Base-by-base conservation (phyloP, 805 yeast species). In the Candida hispaniensis region DNA sequence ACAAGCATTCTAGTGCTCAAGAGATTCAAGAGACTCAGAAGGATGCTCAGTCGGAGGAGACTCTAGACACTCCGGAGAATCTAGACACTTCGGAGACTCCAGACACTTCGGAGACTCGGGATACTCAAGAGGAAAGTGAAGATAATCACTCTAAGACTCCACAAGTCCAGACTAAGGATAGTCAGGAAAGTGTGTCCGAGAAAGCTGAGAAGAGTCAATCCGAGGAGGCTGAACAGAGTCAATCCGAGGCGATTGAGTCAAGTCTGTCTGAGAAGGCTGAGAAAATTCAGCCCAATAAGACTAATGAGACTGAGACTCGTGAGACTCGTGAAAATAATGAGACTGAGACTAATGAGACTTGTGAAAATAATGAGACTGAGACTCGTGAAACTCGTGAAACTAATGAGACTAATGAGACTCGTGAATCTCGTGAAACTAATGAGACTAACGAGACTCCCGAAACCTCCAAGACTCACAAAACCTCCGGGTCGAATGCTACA, bases 21-120 rank as follows among this genome's bases (percentile, higher is more conserved):
- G 14, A 24, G 6, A 33, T 32, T 1, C 23, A 21, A 14, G 28
- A 28, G 23, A 15, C 8, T 1, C 16, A 30, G 17, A 8, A 29
- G 13, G 38, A 21, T 16, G 16, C 41, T 12, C 28, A 18, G 10
- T 38, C 3, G 10, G 32, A 25, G 32, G 12, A 11, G n/a, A 19
- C 16, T 8, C 2, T 13, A 30, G 18, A 13, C 5, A 11, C 23
- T 10, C 6, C 16, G 10, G 18, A 21, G 13, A 24, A 10, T 7
- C 21, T 26, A n/a, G n/a, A n/a, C n/a, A n/a, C n/a, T n/a, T n/a
- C n/a, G n/a, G n/a, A n/a, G n/a, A n/a, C n/a, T n/a, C n/a, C n/a
- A n/a, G n/a, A n/a, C n/a, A n/a, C n/a, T n/a, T n/a, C n/a, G n/a
- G n/a, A n/a, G n/a, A n/a, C n/a, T n/a, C n/a, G n/a, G n/a, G n/a